Evolutionary conservation across 2,329 filamentous ascomycete genomes (phyloP), one percentile per base, ranked within the genome.

Genomic region (Hymenoscyphus albidus): DNA sequence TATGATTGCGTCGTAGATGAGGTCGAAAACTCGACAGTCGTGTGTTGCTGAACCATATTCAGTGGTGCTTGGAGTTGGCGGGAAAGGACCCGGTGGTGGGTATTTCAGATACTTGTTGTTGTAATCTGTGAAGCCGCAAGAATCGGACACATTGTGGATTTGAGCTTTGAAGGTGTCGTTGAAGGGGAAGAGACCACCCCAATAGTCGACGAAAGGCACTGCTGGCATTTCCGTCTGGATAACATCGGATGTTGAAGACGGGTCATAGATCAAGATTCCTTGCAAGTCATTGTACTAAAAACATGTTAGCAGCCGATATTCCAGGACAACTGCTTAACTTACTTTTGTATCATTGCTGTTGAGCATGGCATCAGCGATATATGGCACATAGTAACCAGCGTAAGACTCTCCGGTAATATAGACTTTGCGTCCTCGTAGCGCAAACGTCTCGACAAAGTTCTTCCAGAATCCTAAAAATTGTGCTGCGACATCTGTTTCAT

Each of bases 381-480:
- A 63, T 16, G 64, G 64, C 38, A 65, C 64, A 38, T 65, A 65
- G 18, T 61, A 61, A 31, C 64, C 64, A 13, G 64, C 64, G 58
- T 65, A 70, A 13, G 62, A 65, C 61, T 71, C 70, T 6, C 90
- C 91, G 0, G 89, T 83, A 64, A 95, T 84, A 75, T 89, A 94
- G 10, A 92, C 82, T 68, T 89, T 90, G 70, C 83, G 85, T 13
- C 83, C 82, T 22, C 90, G 81, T 71, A 92, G 80, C n/a, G 77
- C 80, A 69, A 93, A 93, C 0, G 86, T 87, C 40, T 90, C 80
- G 64, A 92, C 78, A 70, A 92, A 93, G 77, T 92, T 92, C 78
- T 88, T 88, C 82, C 87, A 93, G 78, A 92, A 95, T 59, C 88
- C 88, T 16, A 89, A 80, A 74, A 94, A 92, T 69, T 93, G 84